Evolutionary conservation across 2,329 filamentous ascomycete species (phyloP).

Genomic region (Scedosporium dehoogii): DNA sequence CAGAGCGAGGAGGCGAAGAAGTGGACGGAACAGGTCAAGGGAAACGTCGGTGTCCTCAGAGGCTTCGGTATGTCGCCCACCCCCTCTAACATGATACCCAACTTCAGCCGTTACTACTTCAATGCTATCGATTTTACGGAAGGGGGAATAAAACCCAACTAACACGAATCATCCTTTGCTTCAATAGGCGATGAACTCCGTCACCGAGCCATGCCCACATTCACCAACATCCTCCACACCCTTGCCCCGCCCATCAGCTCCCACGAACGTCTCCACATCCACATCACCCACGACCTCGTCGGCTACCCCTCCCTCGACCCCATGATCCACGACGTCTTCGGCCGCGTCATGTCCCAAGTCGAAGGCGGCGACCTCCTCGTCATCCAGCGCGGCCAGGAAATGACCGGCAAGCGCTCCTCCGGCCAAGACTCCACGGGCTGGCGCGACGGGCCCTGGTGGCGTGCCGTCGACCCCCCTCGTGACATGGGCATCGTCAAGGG

Average conservation of each 20-base stretch:
- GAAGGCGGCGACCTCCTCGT: conserved; percentile 93
- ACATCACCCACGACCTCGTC: conserved; percentile 91
- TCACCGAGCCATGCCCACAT: conserved; percentile 81
- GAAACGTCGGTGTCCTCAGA: conserved; percentile 71
- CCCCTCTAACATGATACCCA: not conserved
- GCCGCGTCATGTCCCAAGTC: conserved; percentile 96
- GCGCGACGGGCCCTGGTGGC: conserved; percentile 97
- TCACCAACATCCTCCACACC: conserved; percentile 89
- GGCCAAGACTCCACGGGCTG: conserved; percentile 56
- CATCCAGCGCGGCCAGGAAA: conserved; percentile 86
- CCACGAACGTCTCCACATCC: conserved; percentile 92
- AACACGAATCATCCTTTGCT: conserved; percentile 4
- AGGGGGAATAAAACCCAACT: not conserved
- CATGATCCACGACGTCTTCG: conserved; percentile 83
- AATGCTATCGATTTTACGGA: too few relatives aligned
- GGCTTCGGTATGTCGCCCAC: conserved; percentile 54
- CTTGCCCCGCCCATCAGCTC: conserved; percentile 93
- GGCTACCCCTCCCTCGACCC: conserved; percentile 93
- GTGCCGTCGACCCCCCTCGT: conserved; percentile 57
- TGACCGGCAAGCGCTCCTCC: conserved; percentile 57
- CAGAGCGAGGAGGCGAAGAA: conserved; percentile 93
- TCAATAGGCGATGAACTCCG: conserved; percentile 70
- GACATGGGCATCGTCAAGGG: conserved; percentile 75
- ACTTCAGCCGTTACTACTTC: not conserved
- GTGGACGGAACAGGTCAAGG: conserved; percentile 89